Percentiles rank a stretch among this genome's conserved stretches.
Evolutionary conservation across 2,329 filamentous ascomycete genomes (phyloP).

Genomic region (Aspergillus pseudonomiae): DNA sequence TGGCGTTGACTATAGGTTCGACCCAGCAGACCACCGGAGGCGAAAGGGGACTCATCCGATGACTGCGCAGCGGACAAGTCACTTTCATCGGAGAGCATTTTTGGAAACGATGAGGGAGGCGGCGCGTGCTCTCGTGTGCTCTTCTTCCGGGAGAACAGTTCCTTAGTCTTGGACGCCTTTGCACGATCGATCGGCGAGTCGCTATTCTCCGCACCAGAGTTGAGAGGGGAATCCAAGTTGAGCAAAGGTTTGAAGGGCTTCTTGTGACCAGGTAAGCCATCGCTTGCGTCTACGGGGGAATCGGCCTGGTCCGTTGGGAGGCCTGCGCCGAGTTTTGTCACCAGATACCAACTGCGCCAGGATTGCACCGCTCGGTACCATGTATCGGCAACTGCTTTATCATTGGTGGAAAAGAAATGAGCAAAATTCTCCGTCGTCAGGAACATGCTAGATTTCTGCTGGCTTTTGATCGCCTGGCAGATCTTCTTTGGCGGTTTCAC

Average conservation of each 20-base stretch:
- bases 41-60: conserved; percentile 37
- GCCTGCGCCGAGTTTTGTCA: conserved; percentile 68
- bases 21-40: conserved; percentile 41
- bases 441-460: conserved; percentile 85
- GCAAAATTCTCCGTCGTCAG: conserved; percentile 82
- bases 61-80: conserved; percentile 22
- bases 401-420: conserved; percentile 86
- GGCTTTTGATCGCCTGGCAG: conserved; percentile 88
- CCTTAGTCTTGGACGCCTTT: conserved; percentile 21
- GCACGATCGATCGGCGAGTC: conserved; percentile 26
- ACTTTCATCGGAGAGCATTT: conserved; percentile 29
- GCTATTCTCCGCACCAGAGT: conserved; percentile 34
- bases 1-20: conserved; percentile 45
- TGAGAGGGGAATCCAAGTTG: conserved; percentile 62
- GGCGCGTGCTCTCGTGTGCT: conserved; percentile 32
- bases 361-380: conserved; percentile 74
- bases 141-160: conserved; percentile 32
- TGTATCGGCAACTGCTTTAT: conserved; percentile 64
- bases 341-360: conserved; percentile 92
- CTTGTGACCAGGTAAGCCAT: conserved; percentile 16
- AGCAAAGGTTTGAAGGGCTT: conserved; percentile 66
- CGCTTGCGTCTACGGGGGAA: conserved; percentile 18
- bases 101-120: conserved; percentile 34
- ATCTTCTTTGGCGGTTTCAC: conserved; percentile 82
- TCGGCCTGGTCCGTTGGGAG: conserved; percentile 37